phyloP scores from a whole-genome alignment of 2,329 filamentous ascomycete genomes.

The Fusarium praegraminearum region DNA sequence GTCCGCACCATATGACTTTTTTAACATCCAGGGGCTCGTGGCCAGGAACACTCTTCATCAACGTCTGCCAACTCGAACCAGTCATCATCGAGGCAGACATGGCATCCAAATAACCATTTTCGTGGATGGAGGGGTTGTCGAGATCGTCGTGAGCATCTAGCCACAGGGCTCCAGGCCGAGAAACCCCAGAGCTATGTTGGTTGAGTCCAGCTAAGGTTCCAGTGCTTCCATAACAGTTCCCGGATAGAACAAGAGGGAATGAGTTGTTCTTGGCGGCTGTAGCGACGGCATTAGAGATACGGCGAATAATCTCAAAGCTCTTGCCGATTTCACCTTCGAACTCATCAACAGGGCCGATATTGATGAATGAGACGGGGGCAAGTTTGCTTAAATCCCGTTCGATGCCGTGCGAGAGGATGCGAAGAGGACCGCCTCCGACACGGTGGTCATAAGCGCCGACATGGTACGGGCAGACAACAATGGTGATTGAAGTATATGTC shows the following conservation, averaged over 20 bases:
- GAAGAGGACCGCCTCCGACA: background rate
- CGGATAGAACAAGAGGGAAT: background rate
- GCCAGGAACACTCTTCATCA: background rate
- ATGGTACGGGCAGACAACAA: background rate
- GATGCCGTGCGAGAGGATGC: background rate
- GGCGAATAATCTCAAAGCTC: background rate
- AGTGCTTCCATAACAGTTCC: background rate
- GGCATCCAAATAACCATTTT: background rate
- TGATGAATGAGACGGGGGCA: background rate
- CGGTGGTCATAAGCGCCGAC: background rate
- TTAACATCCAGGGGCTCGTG: background rate
- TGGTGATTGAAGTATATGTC: background rate
- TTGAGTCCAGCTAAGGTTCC: background rate
- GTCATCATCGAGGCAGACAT: background rate
- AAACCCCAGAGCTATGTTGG: background rate
- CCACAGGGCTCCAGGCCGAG: background rate
- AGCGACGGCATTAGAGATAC: background rate
- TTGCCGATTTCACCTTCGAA: background rate
- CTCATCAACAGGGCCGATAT: background rate
- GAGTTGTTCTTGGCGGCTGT: background rate
- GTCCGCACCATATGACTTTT: background rate
- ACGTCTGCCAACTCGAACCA: background rate
- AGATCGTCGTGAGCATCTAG: conserved; percentile 1
- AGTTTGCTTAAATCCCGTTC: background rate
- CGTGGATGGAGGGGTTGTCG: background rate